A percentile compares a stretch with the other conserved stretches of the same genome.
Conservation (phyloP, 352 stramenopile species). For the Blastocystis hominis region DNA sequence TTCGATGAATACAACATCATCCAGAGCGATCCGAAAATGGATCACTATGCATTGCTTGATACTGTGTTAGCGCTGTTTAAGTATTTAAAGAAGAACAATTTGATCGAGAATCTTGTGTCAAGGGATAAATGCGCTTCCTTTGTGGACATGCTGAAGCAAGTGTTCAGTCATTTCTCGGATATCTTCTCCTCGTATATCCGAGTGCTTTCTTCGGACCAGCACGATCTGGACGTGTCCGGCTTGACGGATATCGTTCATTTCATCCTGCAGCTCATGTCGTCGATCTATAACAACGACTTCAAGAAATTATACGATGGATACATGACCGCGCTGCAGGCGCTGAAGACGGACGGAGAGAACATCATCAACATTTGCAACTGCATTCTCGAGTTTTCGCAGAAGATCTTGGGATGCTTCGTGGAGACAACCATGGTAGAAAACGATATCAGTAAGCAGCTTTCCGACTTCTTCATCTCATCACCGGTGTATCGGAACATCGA, state of each 20-base stretch:
- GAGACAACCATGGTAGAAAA: neutral
- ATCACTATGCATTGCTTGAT: neutral
- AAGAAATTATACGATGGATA: too few species aligned
- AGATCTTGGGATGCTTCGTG: neutral
- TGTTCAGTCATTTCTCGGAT: neutral
- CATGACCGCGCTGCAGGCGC: neutral
- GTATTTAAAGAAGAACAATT: neutral
- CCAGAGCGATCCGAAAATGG: neutral
- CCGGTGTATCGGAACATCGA: neutral
- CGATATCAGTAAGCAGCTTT: neutral
- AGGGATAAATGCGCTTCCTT: neutral
- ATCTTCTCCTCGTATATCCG: neutral
- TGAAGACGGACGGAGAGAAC: neutral
- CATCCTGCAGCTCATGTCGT: neutral
- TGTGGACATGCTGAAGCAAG: neutral
- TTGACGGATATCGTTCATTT: neutral
- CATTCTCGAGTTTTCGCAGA: neutral
- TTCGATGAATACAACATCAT: neutral
- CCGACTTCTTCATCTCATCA: neutral
- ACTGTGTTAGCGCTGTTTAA: neutral
- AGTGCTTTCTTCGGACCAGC: neutral
- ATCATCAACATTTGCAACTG: neutral
- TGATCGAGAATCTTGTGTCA: neutral
- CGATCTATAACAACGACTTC: neutral
- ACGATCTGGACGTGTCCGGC: neutral